Base-by-base conservation (phyloP, 2,329 filamentous ascomycete species). In the Fusarium palustre region DNA sequence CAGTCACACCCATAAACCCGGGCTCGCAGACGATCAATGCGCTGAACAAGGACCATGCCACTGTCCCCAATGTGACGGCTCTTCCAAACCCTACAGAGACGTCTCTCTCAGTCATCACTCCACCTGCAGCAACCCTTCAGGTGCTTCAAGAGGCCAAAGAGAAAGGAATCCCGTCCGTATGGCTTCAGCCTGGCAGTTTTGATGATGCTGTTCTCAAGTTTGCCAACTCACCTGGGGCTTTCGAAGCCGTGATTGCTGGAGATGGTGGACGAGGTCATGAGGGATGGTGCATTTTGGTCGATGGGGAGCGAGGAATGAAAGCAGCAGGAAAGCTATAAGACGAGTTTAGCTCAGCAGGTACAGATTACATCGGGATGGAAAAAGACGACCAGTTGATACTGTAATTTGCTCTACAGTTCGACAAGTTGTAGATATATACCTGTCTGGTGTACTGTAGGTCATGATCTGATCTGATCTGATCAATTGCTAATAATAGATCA, bases 171-270 rank as follows among this genome's bases (percentile, higher is more conserved):
- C 86, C 88, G 20, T 87, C 92, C 28, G 90, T 97, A 7, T 97
- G 93, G 92, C 82, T 98, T 70, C 96, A 98, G 81, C 96, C 96
- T 0, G 96, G 95, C 1, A 94, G 89, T 18, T 98, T 92, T 76
- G 90, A 97, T 77, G 88, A 92, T 53, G 88, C 89, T 60, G 91
- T 93, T 24, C 77, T 97, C 66, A 82, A 86, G 41, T 94, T 87
- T 78, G 93, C 92, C 5, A 82, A 85, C 24, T 79, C 76, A 64
- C 82, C 91, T 69, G 82, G 79, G 8, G 81, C 80, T 20, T 97
- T 96, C 74, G 83, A 89, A 70, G 88, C 89, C 38, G 91, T 93
- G 36, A 90, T 92, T 42, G 88, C 84, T 66, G 89, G 85, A 9
- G 83, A 90, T 38, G 88, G 90, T 30, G 89, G 90, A 28, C 76